Conservation (phyloP, 768 basidiomycete genomes). For the Suillus subaureus region DNA sequence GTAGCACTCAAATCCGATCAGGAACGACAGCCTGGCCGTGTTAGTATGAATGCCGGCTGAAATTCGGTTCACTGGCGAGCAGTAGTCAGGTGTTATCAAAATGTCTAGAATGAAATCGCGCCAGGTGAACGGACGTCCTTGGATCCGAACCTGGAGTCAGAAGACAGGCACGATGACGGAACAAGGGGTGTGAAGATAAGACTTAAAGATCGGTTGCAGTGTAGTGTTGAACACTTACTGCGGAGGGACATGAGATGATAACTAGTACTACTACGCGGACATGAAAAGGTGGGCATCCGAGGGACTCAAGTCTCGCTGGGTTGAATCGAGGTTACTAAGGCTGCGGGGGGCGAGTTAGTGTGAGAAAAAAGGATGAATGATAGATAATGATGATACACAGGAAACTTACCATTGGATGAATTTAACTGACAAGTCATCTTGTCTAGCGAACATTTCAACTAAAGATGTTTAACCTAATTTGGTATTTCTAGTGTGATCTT, state of each 20-base stretch:
- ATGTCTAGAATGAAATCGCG: neutral
- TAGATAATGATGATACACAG: slow-evolving; percentile 13
- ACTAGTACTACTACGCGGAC: slow-evolving; percentile 3
- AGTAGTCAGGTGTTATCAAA: neutral
- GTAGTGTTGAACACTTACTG: neutral
- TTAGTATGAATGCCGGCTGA: slow-evolving; percentile 20
- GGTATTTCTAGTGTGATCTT: slow-evolving; percentile 11
- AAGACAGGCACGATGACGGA: slow-evolving; percentile 18
- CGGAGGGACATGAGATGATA: neutral
- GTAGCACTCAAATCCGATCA: slow-evolving; percentile 26
- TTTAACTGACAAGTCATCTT: slow-evolving; percentile 3
- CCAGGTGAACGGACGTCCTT: neutral
- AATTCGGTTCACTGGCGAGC: slow-evolving; percentile 13
- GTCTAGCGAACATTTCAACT: neutral
- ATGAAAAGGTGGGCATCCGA: neutral
- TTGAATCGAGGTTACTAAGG: slow-evolving; percentile 16
- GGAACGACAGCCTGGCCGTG: slow-evolving; percentile 12
- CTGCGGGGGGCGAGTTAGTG: slow-evolving; percentile 18
- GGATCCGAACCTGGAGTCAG: slow-evolving; percentile 17
- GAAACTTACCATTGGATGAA: slow-evolving; percentile 13
- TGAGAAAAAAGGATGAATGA: slow-evolving; percentile 12
- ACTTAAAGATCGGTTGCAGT: neutral
- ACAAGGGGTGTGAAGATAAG: slow-evolving; percentile 15
- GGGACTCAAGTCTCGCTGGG: slow-evolving; percentile 19
- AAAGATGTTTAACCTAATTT: slow-evolving; percentile 6